Evolutionary conservation across 2,329 filamentous ascomycete species (phyloP).

Genomic region (Fusarium sp.): DNA sequence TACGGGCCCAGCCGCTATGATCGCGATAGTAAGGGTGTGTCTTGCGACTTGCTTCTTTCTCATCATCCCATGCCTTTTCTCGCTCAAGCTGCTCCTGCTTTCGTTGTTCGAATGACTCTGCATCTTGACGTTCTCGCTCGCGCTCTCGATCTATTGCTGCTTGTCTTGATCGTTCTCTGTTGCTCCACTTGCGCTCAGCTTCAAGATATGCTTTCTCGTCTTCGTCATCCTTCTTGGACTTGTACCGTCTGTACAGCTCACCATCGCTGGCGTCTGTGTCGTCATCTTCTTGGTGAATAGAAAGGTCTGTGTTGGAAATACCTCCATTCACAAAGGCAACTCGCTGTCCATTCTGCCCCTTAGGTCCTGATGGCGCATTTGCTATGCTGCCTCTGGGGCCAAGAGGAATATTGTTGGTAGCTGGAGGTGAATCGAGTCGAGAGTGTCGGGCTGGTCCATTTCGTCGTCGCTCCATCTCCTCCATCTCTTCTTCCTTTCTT

Average conservation of each 20-base stretch:
- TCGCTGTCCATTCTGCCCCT: slow-evolving; percentile 71
- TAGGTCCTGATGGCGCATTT: slow-evolving; percentile 76
- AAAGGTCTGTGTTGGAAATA: slow-evolving; percentile 66
- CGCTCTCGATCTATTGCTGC: slow-evolving; percentile 87
- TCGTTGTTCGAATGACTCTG: slow-evolving; percentile 69
- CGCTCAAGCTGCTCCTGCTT: slow-evolving; percentile 74
- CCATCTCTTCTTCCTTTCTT: slow-evolving; percentile 89
- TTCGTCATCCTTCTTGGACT: slow-evolving; percentile 77
- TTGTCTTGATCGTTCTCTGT: slow-evolving; percentile 83
- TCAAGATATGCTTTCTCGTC: slow-evolving; percentile 84
- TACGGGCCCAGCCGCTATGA: slow-evolving; percentile 83
- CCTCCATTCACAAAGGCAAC: slow-evolving; percentile 85
- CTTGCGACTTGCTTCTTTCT: slow-evolving; percentile 80
- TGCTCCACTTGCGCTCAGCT: slow-evolving; percentile 89
- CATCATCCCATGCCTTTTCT: slow-evolving; percentile 84
- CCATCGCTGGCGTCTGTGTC: slow-evolving; percentile 88
- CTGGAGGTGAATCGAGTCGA: slow-evolving; percentile 76
- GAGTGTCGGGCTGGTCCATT: slow-evolving; percentile 70
- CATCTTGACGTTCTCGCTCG: slow-evolving; percentile 80
- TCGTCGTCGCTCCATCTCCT: slow-evolving; percentile 81
- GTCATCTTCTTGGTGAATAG: slow-evolving; percentile 77
- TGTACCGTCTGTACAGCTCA: slow-evolving; percentile 79
- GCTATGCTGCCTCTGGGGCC: slow-evolving; percentile 62
- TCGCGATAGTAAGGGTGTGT: slow-evolving; percentile 87
- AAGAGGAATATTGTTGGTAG: slow-evolving; percentile 61